Base-by-base conservation (phyloP, 1,284 basidiomycete genomes). In the Butyriboletus appendiculatus region DNA sequence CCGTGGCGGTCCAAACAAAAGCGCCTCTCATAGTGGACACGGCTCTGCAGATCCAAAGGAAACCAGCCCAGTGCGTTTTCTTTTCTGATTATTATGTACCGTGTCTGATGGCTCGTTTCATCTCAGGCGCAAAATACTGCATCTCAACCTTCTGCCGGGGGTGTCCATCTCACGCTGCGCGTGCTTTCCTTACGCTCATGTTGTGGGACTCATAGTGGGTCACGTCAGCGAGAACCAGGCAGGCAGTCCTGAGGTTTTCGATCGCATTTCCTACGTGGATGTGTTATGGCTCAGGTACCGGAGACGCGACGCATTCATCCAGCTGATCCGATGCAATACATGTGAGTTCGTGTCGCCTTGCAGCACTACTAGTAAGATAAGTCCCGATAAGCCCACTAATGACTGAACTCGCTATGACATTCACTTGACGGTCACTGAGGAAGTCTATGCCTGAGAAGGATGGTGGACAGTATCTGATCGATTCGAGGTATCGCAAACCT, bases 231-330 rank as follows among this genome's bases (percentile, higher is more conserved):
- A 32, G 15, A 22, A 24, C 7, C 32, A 7, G 26, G 39, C 2
- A 40, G 15, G 9, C 16, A 32, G n/a, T n/a, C 22, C 26, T 40
- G 14, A 40, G 12, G 14, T 15, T 54, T 26, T n/a, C 11, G 9
- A 24, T 56, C 38, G 22, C 20, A 10, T 28, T 54, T 11, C 53
- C 52, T 3, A 4, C 37, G 1, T 53, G 52, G 52, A 46, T 55
- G 43, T 37, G 32, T 35, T 43, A 15, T 16, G 20, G 20, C 3
- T 7, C 33, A 15, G 10, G 14, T 42, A 20, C 32, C 2, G 18
- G 34, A 15, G 32, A 52, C 24, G 39, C 5, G 12, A 26, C 24
- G 4, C n/a, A 46, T 45, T 26, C 6, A 15, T 26, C 24, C 16
- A 2, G 16, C 24, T 44, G 39, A 45, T 45, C 4, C 12, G 16